phyloP scores from a whole-genome alignment of 768 basidiomycete genomes.

The Lyophyllum decastes region DNA sequence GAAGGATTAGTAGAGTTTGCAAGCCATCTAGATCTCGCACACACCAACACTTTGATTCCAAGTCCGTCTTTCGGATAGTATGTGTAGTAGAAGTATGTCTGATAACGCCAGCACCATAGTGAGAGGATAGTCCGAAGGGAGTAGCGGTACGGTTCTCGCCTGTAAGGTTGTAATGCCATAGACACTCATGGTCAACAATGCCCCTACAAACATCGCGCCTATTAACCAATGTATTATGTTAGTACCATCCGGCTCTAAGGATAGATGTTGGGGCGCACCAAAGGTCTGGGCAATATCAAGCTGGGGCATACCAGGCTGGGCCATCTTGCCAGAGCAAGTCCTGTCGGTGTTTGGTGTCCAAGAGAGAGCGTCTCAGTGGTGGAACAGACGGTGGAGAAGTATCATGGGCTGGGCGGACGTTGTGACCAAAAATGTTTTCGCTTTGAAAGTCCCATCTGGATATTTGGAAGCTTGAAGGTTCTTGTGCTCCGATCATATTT shows the following conservation, averaged over 20 bases:
- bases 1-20: neutral
- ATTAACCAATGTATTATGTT: neutral
- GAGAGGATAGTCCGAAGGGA: neutral
- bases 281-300: slow-evolving; percentile 28
- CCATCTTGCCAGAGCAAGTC: neutral
- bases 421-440: neutral
- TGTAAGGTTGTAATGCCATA: slow-evolving; percentile 48
- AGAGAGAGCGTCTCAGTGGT: neutral
- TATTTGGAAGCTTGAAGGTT: neutral
- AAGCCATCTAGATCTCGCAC: slow-evolving; percentile 1
- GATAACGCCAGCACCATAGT: neutral
- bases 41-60: slow-evolving; percentile 35
- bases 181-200: slow-evolving; percentile 35
- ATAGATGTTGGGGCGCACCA: slow-evolving; percentile 21
- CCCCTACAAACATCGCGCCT: slow-evolving; percentile 41
- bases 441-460: neutral
- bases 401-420: slow-evolving; percentile 2
- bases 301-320: slow-evolving; percentile 1
- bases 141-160: slow-evolving; percentile 20
- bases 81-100: slow-evolving; percentile 46
- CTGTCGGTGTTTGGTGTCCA: no score
- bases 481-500: neutral
- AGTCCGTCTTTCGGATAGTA: slow-evolving; percentile 38
- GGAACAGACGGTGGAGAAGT: slow-evolving; percentile 3
- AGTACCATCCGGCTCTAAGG: neutral